Evolutionary conservation across 495 filamentous ascomycete species (phyloP), one percentile per base, ranked within the genome.

Genomic region (Immersiella caudata): DNA sequence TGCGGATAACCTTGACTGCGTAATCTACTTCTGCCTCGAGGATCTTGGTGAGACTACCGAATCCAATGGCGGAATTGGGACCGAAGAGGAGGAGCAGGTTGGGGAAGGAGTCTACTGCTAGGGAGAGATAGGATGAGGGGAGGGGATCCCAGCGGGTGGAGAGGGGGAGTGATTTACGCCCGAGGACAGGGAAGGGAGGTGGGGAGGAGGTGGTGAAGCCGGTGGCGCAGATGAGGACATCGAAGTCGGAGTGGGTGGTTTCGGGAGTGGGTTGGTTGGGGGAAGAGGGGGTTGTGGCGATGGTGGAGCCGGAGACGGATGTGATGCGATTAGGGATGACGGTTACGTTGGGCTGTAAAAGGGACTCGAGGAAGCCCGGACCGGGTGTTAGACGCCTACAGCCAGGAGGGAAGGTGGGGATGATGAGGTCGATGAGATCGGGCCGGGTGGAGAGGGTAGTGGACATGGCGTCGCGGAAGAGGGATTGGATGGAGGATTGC

Each of bases 301-400:
- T 68, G 49, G 88, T 80, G 0, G 86, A 85, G 0, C 74, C 82
- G 6, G 76, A 88, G 67, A 91, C 81, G 18, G 71, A 68, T 2
- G 79, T 62, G 72, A 92, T 91, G 5, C 73, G 74, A 0, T 82
- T 80, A 16, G 79, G 79, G 65, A 91, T 81, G 56, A 88, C 87
- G 56, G 80, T 78, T 14, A 91, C 88, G 67, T 92, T 92, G 21
- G 81, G 76, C 66, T 88, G 79, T 4, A 81, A 76, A 0, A 92
- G 77, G 5, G 90, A 84, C 67, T 92, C 89, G 9, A 93, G 85
- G 71, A 91, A 92, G 0, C 89, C 90, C 4, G 83, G 86, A 0
- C 90, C 90, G 0, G 90, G 89, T 0, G 90, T 93, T 0, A 89
- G 80, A n/a, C 90, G 86, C 26, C 89, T 85, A 68, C 90, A 93